phyloP scores from a whole-genome alignment of 345 rosid species.

The Pistacia integerrima region DNA sequence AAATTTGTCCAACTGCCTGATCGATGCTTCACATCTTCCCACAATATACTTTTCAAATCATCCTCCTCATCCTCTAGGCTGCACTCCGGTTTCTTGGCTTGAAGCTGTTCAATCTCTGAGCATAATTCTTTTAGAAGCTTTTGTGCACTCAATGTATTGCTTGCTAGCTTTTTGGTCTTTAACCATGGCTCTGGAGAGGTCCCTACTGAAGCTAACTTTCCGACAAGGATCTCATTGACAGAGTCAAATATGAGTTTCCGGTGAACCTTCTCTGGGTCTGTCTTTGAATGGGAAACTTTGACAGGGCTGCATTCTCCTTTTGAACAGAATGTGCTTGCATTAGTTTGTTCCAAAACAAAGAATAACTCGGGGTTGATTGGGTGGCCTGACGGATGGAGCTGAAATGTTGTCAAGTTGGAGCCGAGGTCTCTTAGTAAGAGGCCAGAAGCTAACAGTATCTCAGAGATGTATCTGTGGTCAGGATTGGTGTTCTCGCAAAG shows the following conservation, averaged over 20 bases:
- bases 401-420: slow-evolving; percentile 63
- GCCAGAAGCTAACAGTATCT: slow-evolving; percentile 92
- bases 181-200: slow-evolving; percentile 52
- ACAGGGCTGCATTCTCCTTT: slow-evolving; percentile 46
- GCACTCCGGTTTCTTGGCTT: slow-evolving; percentile 45
- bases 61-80: slow-evolving; percentile 60
- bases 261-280: slow-evolving; percentile 55
- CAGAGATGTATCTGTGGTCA: slow-evolving; percentile 91
- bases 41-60: slow-evolving; percentile 51
- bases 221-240: slow-evolving; percentile 77
- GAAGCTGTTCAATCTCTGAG: slow-evolving; percentile 59
- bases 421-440: slow-evolving; percentile 81
- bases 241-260: slow-evolving; percentile 82
- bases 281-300: slow-evolving; percentile 37
- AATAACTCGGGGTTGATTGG: slow-evolving; percentile 91
- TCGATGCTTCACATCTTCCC: slow-evolving; percentile 65
- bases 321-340: slow-evolving; percentile 46
- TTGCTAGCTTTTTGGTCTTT: slow-evolving; percentile 49
- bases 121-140: slow-evolving; percentile 79
- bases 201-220: slow-evolving; percentile 52
- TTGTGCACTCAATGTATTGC: slow-evolving; percentile 69
- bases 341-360: slow-evolving; percentile 88
- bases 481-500: slow-evolving; percentile 85
- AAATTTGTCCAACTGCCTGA: slow-evolving; percentile 73
- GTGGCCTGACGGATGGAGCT: slow-evolving; percentile 83